These are phyloP conservation scores for Corrigiola litoralis DNA, from an alignment of 179 eudicot species.

Conservation along the genomic window DNA sequence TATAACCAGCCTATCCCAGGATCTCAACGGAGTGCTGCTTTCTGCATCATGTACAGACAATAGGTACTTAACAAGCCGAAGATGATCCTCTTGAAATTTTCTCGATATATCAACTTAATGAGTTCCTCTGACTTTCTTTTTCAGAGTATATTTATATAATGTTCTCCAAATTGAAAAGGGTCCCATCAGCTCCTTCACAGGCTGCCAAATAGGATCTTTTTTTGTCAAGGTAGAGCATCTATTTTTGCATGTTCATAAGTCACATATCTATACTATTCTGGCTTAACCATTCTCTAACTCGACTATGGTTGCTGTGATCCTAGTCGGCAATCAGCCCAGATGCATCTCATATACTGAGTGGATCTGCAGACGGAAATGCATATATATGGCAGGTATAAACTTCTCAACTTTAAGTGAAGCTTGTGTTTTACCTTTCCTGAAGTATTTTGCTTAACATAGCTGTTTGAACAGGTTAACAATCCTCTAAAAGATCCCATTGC, in stretches of 20 bases:
- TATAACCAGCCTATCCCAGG: constrained; percentile 89
- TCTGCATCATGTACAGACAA: constrained; percentile 93
- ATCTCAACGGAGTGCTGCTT: constrained; percentile 63
- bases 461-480: constrained; percentile 50
- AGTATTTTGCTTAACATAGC: background rate
- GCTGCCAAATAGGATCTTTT: constrained; percentile 64
- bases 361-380: constrained; percentile 86
- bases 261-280: background rate
- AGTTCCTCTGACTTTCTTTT: background rate
- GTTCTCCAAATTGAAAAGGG: constrained; percentile 82
- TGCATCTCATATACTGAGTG: constrained; percentile 81
- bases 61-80: constrained; percentile 38
- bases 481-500: constrained; percentile 56
- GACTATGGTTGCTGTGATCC: constrained; percentile 5
- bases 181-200: constrained; percentile 70
- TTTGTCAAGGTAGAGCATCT: constrained; percentile 64
- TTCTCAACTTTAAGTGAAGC: background rate
- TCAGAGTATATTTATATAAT: constrained; percentile 82
- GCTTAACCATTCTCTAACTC: background rate
- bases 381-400: constrained; percentile 88
- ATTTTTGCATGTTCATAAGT: background rate
- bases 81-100: background rate
- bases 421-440: background rate
- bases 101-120: background rate
- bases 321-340: constrained; percentile 92